Percentiles rank a stretch among this genome's conserved stretches.
Evolutionary conservation across 1,284 basidiomycete genomes (phyloP).

Genomic region (Ustilago hordei): DNA sequence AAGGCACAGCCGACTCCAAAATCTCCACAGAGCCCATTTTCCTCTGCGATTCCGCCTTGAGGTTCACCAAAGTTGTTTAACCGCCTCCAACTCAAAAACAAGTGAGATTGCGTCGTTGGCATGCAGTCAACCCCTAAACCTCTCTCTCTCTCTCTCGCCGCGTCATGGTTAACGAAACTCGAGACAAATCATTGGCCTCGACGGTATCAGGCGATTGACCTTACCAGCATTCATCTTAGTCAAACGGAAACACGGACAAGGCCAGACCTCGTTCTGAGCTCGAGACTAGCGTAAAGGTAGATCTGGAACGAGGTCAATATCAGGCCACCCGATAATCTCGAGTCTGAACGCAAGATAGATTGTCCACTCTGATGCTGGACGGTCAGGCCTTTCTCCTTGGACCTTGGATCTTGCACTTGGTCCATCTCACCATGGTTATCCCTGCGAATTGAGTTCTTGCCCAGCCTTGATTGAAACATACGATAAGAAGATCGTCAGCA

Average conservation of each 20-base stretch:
- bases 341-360: neutral
- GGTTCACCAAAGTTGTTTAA: neutral
- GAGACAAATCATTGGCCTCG: neutral
- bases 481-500: no score
- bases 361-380: no score
- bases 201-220: neutral
- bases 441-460: no score
- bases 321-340: neutral
- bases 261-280: no score
- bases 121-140: conserved; percentile 23
- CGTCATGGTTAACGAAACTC: neutral
- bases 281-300: no score
- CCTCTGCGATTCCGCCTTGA: neutral
- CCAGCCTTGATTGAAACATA: no score
- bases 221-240: neutral
- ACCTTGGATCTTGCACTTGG: no score
- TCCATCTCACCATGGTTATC: no score
- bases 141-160: neutral
- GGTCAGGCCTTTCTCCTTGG: no score
- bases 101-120: conserved; percentile 10
- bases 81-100: neutral
- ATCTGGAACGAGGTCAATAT: neutral
- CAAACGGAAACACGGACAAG: neutral
- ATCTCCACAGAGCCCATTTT: neutral
- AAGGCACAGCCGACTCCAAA: neutral